These are phyloP conservation scores for Cinnamomum micranthum DNA, from an alignment of 164 flowering plant genomes.

Conservation along the genomic window DNA sequence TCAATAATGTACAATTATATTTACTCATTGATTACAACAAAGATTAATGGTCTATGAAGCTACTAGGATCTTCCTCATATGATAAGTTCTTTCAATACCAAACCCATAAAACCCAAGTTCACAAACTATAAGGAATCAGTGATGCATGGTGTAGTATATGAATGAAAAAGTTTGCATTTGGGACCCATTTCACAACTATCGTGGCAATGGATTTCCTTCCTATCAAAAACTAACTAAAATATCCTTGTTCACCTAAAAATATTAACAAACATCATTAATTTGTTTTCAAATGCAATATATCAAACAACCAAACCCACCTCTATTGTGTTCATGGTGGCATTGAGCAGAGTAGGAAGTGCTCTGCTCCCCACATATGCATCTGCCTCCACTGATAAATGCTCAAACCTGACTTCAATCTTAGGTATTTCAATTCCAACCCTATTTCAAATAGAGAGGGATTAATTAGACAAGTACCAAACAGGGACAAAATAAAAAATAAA, in stretches of 20 bases:
- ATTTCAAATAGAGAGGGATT: neutral
- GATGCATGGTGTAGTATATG: too few relatives aligned
- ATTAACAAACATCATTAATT: neutral
- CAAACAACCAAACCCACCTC: conserved; percentile 34
- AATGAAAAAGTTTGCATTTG: too few relatives aligned
- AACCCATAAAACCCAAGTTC: too few relatives aligned
- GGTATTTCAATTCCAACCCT: conserved; percentile 68
- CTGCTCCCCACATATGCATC: conserved; percentile 56
- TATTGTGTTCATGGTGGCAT: conserved; percentile 41
- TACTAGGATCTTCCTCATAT: too few relatives aligned
- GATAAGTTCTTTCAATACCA: too few relatives aligned
- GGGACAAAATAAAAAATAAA: neutral
- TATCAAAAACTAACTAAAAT: too few relatives aligned
- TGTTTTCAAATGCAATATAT: neutral
- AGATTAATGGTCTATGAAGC: too few relatives aligned
- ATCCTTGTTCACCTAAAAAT: neutral
- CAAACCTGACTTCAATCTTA: conserved; percentile 56
- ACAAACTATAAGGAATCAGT: too few relatives aligned
- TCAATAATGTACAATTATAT: too few relatives aligned
- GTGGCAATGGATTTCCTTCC: too few relatives aligned
- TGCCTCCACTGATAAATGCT: conserved; percentile 52
- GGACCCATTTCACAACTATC: too few relatives aligned
- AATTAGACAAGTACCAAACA: neutral
- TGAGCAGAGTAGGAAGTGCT: conserved; percentile 61
- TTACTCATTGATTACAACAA: too few relatives aligned